Base-by-base conservation (phyloP, 176 grass and related monocot genomes). In the Raddia distichophylla region DNA sequence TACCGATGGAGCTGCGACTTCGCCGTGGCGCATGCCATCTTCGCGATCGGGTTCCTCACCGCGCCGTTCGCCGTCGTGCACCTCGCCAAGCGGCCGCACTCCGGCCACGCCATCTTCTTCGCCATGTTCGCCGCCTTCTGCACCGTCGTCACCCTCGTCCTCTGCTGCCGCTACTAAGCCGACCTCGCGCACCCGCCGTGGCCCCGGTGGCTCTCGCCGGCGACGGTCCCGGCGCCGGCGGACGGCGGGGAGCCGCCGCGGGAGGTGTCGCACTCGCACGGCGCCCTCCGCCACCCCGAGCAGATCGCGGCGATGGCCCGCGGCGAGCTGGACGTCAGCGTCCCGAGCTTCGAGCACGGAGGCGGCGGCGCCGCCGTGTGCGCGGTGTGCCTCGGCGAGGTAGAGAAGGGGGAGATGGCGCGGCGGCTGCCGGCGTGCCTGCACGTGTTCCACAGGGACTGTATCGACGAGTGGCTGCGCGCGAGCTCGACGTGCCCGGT, bases 371-470 rank as follows among this genome's bases (percentile, higher is more conserved):
- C 3, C 34, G 53, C 34, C 8, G 75, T 55, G 63, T 94, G 92
- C 55, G 65, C 69, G 48, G 87, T 92, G 72, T 92, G 92, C 82
- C 83, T 87, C 7, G 80, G 85, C 17, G 79, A 76, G 12, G 64
- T 94, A 40, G 75, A 76, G 67, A 73, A 76, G 47, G 84, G 74
- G 17, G 83, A 87, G 14, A 35, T 33, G 51, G 84, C 84, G 53
- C 67, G 75, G 67, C 49, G 19, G 61, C 66, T 93, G 67, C 85
- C 88, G n/a, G 64, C 33, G 18, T 93, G 88, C 82, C 17, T 3
- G n/a, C 85, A 93, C 69, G 53, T 86, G 11, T 93, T 93, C 72
- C 91, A 93, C 74, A n/a, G 4, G 3, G 19, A 67, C 67, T 93
- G 91, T 74, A 80, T 90, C 33, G 85, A 88, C 40, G 37, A 3